Conservation (phyloP, 352 stramenopile genomes). For the Globisporangium apiculatum region DNA sequence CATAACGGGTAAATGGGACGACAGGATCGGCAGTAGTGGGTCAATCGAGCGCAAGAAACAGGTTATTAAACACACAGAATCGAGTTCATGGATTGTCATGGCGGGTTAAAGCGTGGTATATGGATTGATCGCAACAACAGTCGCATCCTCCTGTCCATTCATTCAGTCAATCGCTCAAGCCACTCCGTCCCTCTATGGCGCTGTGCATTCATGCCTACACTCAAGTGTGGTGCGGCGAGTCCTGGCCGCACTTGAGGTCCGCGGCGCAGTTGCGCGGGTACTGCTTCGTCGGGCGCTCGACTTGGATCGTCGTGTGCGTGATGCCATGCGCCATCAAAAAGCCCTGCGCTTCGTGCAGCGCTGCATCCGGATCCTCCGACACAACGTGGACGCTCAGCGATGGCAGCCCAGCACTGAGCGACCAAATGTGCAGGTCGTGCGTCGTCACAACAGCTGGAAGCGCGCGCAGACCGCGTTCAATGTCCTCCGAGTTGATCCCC, state of each 20-base stretch:
- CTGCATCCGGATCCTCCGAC: constrained; percentile 53
- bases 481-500: constrained; percentile 81
- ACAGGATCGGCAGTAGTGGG: too few relatives aligned
- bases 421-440: constrained; percentile 99
- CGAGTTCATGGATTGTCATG: too few relatives aligned
- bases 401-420: constrained; percentile 86
- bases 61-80: too few relatives aligned
- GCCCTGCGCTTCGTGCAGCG: constrained; percentile 62
- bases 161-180: too few relatives aligned
- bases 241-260: constrained; percentile 68
- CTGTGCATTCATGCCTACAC: too few relatives aligned
- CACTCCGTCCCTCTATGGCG: too few relatives aligned
- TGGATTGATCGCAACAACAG: too few relatives aligned
- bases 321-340: constrained; percentile 74
- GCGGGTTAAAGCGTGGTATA: too few relatives aligned
- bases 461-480: constrained; percentile 69
- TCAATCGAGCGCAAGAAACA: too few relatives aligned
- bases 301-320: constrained; percentile 86
- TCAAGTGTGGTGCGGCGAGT: constrained; percentile 41
- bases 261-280: constrained; percentile 70
- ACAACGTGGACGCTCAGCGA: constrained; percentile 92
- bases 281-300: constrained; percentile 59
- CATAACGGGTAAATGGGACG: too few relatives aligned
- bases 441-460: constrained; percentile 88
- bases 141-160: too few relatives aligned